phyloP scores from a whole-genome alignment of 345 rosid species.

The Geranium brycei region DNA sequence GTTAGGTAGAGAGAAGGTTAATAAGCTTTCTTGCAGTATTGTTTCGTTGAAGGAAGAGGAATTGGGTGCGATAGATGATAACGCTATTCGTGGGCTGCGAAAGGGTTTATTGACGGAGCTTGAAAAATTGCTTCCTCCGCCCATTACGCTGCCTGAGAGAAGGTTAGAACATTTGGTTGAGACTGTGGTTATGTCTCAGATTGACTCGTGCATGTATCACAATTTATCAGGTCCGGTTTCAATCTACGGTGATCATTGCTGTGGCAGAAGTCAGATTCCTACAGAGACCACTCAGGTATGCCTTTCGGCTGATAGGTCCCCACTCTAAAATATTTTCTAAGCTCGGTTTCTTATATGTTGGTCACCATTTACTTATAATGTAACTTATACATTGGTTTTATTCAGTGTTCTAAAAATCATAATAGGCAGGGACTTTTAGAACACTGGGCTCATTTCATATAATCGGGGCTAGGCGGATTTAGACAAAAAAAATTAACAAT shows the following conservation, averaged over 20 bases:
- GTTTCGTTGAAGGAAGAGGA: constrained; percentile 37
- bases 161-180: constrained; percentile 69
- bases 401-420: too few relatives aligned
- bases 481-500: too few relatives aligned
- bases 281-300: constrained; percentile 68
- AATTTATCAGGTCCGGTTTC: constrained; percentile 46
- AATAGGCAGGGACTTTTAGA: too few relatives aligned
- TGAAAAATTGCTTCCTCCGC: constrained; percentile 49
- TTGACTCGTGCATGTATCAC: constrained; percentile 63
- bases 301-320: constrained; percentile 9
- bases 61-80: constrained; percentile 21
- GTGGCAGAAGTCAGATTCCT: constrained; percentile 70
- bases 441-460: too few relatives aligned
- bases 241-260: constrained; percentile 60
- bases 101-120: constrained; percentile 40
- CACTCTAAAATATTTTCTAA: not conserved
- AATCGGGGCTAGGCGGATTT: too few relatives aligned
- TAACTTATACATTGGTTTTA: too few relatives aligned
- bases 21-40: constrained; percentile 41
- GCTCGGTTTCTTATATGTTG: too few relatives aligned
- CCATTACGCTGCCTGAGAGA: constrained; percentile 42
- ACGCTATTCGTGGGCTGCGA: constrained; percentile 29
- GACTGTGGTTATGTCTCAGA: constrained; percentile 40
- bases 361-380: too few relatives aligned
- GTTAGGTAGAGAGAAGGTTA: constrained; percentile 44